Percentiles rank a stretch among this genome's conserved stretches.
Evolutionary conservation across 2,329 filamentous ascomycete species (phyloP).

Genomic region (Aspergillus bombycis): DNA sequence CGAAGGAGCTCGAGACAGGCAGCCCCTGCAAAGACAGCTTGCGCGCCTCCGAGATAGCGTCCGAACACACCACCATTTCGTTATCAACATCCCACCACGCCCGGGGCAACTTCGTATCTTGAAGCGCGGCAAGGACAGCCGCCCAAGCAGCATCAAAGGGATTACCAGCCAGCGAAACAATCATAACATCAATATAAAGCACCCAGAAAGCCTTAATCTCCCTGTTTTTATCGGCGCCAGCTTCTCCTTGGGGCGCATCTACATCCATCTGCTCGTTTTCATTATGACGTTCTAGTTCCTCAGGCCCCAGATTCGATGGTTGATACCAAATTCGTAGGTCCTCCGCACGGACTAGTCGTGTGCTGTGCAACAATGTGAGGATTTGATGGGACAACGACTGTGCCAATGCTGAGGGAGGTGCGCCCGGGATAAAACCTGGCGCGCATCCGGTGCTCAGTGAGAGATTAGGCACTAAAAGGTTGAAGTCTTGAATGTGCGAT

Average conservation of each 20-base stretch:
- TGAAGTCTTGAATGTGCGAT: conserved; percentile 52
- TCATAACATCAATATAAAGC: conserved; percentile 92
- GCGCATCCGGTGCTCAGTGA: conserved; percentile 90
- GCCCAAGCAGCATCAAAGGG: conserved; percentile 91
- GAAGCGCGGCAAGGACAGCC: conserved; percentile 77
- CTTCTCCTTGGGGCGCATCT: conserved; percentile 46
- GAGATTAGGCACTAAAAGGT: conserved; percentile 88
- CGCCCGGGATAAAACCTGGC: conserved; percentile 81
- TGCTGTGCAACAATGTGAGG: conserved; percentile 73
- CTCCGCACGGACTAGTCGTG: conserved; percentile 65
- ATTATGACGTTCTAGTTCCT: conserved; percentile 35
- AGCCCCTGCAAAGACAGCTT: conserved; percentile 65
- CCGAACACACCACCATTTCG: conserved; percentile 76
- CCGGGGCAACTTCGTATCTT: conserved; percentile 73
- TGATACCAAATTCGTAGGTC: conserved; percentile 75
- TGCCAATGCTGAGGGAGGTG: conserved; percentile 75
- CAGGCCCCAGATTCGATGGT: conserved; percentile 44
- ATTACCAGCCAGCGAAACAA: conserved; percentile 90
- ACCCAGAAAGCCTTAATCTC: conserved; percentile 88
- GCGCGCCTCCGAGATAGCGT: conserved; percentile 56
- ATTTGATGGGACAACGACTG: conserved; percentile 84
- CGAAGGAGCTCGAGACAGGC: conserved; percentile 77
- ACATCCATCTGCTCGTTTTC: conserved; percentile 52
- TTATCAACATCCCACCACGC: conserved; percentile 84
- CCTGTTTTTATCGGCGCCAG: conserved; percentile 29